Percentiles rank a stretch among this genome's conserved stretches.
Evolutionary conservation across 2,329 filamentous ascomycete species (phyloP).

Genomic region (Penicillium hesseltinei): DNA sequence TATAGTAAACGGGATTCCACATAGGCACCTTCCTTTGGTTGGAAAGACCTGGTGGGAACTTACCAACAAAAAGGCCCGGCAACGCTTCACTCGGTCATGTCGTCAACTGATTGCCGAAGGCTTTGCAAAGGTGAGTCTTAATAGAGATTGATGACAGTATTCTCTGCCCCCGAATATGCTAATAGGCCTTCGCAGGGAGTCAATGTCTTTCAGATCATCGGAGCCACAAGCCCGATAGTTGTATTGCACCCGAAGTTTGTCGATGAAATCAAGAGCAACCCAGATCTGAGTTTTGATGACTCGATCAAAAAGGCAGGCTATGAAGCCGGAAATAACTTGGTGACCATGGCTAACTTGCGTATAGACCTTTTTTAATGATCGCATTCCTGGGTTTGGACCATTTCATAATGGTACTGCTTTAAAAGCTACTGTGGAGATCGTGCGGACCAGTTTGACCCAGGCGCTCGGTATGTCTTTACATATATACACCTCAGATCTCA

Average conservation of each 20-base stretch:
- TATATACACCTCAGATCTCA: no score
- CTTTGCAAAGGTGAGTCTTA: slow-evolving; percentile 26
- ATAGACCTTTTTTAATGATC: slow-evolving; percentile 31
- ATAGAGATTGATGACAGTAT: not conserved
- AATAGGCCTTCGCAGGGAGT: slow-evolving; percentile 18
- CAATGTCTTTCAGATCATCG: slow-evolving; percentile 31
- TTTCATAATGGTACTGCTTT: slow-evolving; percentile 22
- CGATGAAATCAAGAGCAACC: slow-evolving; percentile 35
- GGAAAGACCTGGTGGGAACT: slow-evolving; percentile 32
- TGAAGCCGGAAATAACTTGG: not conserved
- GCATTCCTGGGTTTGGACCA: slow-evolving; percentile 32
- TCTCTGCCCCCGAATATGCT: not conserved
- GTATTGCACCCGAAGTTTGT: slow-evolving; percentile 33
- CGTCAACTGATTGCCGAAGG: slow-evolving; percentile 28
- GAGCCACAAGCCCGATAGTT: slow-evolving; percentile 22
- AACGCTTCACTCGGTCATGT: slow-evolving; percentile 25
- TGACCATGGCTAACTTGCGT: slow-evolving; percentile 1
- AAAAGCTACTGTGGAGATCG: slow-evolving; percentile 21
- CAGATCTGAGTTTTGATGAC: slow-evolving; percentile 28
- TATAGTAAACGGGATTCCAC: slow-evolving; percentile 28
- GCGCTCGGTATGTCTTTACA: slow-evolving; percentile 24
- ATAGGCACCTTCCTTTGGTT: slow-evolving; percentile 28
- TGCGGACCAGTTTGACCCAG: slow-evolving; percentile 33
- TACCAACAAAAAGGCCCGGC: slow-evolving; percentile 31
- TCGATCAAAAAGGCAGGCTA: slow-evolving; percentile 24